phyloP scores from a whole-genome alignment of 306 rosid genomes.

The Malus sylvestris region DNA sequence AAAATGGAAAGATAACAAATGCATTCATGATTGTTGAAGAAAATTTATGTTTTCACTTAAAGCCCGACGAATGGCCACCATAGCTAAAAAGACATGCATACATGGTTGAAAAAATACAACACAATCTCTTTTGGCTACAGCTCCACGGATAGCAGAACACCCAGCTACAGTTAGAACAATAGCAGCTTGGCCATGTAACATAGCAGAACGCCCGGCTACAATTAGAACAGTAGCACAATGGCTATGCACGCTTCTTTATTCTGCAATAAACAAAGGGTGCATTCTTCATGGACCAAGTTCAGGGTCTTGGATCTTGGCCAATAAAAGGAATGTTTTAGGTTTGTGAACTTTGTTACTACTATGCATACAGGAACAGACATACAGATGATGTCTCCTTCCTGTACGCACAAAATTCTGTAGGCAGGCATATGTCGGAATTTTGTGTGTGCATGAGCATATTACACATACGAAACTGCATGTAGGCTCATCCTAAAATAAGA shows the following conservation, averaged over 20 bases:
- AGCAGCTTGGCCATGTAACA: conserved; percentile 24
- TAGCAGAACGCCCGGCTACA: conserved; percentile 37
- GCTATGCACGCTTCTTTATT: conserved; percentile 33
- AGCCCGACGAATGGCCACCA: not conserved
- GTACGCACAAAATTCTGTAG: not conserved
- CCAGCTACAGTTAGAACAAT: conserved; percentile 31
- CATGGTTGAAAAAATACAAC: conserved; percentile 23
- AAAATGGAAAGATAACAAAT: not conserved
- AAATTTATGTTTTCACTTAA: conserved; percentile 12
- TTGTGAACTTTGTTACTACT: conserved; percentile 8
- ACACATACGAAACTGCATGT: not conserved
- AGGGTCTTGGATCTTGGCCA: not conserved
- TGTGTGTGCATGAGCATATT: not conserved
- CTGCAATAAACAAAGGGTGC: conserved; percentile 44
- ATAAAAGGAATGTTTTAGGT: not conserved
- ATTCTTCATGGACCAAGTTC: conserved; percentile 22
- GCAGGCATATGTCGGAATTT: not conserved
- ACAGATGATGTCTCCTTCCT: not conserved
- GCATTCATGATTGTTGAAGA: not conserved
- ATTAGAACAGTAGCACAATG: conserved; percentile 29
- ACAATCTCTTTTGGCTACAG: conserved; percentile 14
- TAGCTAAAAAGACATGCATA: conserved; percentile 35
- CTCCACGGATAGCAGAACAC: conserved; percentile 34
- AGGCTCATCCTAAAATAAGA: not conserved
- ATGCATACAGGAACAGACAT: not conserved